Conservation (phyloP, 768 basidiomycete genomes). For the Dacryopinax primogenitus region DNA sequence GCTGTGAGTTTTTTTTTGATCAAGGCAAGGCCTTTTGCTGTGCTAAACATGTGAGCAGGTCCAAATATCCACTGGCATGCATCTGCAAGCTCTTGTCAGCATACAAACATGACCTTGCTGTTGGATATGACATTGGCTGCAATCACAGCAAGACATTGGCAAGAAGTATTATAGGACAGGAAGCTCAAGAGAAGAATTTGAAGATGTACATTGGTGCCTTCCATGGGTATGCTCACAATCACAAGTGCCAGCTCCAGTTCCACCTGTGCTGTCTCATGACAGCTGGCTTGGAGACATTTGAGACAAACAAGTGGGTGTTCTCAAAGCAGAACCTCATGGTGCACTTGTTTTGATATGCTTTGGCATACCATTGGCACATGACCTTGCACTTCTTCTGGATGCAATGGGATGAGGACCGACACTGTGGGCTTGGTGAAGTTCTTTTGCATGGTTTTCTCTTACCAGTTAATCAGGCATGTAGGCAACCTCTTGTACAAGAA, state of each 20-base stretch:
- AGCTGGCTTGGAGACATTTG: neutral
- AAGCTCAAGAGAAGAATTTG: neutral
- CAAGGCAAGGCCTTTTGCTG: no score
- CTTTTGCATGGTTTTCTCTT: neutral
- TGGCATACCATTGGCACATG: slow-evolving; percentile 16
- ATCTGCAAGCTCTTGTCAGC: neutral
- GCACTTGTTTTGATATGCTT: slow-evolving; percentile 15
- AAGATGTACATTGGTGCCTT: slow-evolving; percentile 7
- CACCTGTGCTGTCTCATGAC: neutral
- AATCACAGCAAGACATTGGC: neutral
- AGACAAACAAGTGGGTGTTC: slow-evolving; percentile 2
- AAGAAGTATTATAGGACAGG: neutral
- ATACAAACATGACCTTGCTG: neutral
- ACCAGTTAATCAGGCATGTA: neutral
- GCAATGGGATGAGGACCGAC: neutral
- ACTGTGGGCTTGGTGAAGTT: neutral
- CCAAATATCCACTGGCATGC: slow-evolving; percentile 6
- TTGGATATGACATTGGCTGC: slow-evolving; percentile 7
- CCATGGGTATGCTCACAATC: slow-evolving; percentile 8
- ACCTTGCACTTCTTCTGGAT: neutral
- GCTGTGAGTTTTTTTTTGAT: no score
- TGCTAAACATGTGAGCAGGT: neutral
- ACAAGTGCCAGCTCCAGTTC: neutral
- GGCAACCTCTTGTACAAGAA: slow-evolving; percentile 3
- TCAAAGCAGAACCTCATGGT: slow-evolving; percentile 3